Base-by-base conservation (phyloP, 768 basidiomycete genomes). In the Kwoniella bestiolae region DNA sequence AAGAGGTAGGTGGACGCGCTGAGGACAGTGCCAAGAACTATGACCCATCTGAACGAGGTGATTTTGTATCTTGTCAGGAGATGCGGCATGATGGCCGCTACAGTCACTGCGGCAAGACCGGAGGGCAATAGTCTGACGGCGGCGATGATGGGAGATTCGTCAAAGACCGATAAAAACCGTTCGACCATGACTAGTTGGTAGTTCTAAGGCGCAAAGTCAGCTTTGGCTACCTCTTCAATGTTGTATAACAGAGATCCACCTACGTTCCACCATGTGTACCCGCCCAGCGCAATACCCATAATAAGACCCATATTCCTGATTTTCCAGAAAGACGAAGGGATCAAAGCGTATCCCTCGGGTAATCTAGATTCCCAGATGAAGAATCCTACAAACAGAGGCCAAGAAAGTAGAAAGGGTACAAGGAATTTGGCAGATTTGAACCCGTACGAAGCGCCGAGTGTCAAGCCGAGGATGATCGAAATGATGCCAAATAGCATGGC, bases 1-100 rank as follows among this genome's bases (percentile, higher is more conserved):
- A 76, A 66, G 31, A 77, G 21, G 76, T 91, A 79, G 68, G 92
- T 82, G 77, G 86, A 90, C 53, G 86, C 82, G 60, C 90, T 82
- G 76, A 91, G 82, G 45, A 89, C 78, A 87, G 90, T 90, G 26
- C 67, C 70, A 25, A 45, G 18, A 35, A 59, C 41, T 28, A 74
- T 73, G 5, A 71, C 60, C 53, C 65, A 66, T 53, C 63, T 41
- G 8, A 65, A 46, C 3, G 28, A 28, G n/a, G n/a, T n/a, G n/a
- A n/a, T n/a, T n/a, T 6, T 61, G 38, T 31, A 75, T 52, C 46
- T 65, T 68, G 35, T 11, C 9, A 38, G 1, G 44, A 56, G 65
- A 55, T 18, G 66, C 25, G 70, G 67, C 50, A 76, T 65, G 21
- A 69, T 51, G 25, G 71, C 35, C 7, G 69, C 69, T 11, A 55